A percentile compares a stretch with the other conserved stretches of the same genome.
phyloP scores from a whole-genome alignment of 441 rosid genomes.

The Brassica balearica region DNA sequence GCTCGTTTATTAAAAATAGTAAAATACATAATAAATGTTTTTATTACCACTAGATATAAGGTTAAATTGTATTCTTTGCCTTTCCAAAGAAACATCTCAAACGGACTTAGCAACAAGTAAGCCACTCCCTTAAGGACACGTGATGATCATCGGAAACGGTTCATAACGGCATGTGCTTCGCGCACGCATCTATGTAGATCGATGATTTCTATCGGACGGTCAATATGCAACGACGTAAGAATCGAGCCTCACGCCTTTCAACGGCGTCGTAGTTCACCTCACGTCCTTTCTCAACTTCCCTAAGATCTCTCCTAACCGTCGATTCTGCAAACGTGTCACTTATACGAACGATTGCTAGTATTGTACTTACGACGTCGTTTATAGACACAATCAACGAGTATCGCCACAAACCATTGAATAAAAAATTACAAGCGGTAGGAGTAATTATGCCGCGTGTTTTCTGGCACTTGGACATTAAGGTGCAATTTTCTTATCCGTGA shows the following conservation, averaged over 20 bases:
- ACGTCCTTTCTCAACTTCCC: conserved; percentile 48
- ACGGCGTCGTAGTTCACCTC: conserved; percentile 54
- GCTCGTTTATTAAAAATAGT: background rate
- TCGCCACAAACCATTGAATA: background rate
- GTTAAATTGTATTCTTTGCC: conserved; percentile 27
- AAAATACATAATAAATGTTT: background rate
- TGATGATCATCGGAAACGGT: conserved; percentile 19
- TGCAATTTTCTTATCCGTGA: conserved; percentile 1
- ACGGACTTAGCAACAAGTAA: conserved; percentile 33
- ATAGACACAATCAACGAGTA: background rate
- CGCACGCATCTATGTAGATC: conserved; percentile 53
- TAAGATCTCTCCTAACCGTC: conserved; percentile 41
- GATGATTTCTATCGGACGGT: conserved; percentile 56
- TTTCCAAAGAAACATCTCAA: conserved; percentile 8
- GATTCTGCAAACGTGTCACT: conserved; percentile 36
- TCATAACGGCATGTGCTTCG: conserved; percentile 47
- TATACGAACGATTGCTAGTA: conserved; percentile 10
- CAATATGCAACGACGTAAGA: conserved; percentile 40
- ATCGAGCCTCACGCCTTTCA: conserved; percentile 64
- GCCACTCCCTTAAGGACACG: conserved; percentile 44
- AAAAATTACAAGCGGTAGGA: conserved; percentile 17
- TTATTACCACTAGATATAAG: background rate
- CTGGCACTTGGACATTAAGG: conserved; percentile 25
- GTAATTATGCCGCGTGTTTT: conserved; percentile 44
- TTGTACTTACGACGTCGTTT: conserved; percentile 29